Percentiles rank a stretch among this genome's conserved stretches.
Conservation (phyloP, 106 monocot species). For the Platanthera guangdongensis region DNA sequence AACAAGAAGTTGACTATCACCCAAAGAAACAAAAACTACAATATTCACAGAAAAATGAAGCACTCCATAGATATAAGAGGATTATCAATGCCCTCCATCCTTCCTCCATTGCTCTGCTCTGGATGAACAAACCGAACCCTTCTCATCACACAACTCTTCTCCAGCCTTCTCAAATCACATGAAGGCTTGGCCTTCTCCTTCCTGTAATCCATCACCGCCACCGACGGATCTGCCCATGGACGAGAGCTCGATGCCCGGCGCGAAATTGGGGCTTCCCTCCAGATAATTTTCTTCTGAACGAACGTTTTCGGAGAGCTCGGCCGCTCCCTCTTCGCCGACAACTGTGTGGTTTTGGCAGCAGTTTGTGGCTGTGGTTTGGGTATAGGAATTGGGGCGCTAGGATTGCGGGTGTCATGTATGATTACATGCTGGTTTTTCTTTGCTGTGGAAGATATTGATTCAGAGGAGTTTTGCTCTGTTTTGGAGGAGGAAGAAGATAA, state of each 20-base stretch:
- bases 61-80: constrained; percentile 40
- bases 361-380: background rate
- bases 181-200: background rate
- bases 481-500: constrained; percentile 9
- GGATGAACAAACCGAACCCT: background rate
- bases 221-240: background rate
- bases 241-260: background rate
- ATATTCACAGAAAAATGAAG: constrained; percentile 39
- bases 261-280: background rate
- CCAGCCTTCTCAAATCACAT: background rate
- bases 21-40: too few relatives aligned
- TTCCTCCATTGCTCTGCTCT: background rate
- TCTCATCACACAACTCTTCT: background rate
- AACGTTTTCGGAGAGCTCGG: constrained; percentile 16
- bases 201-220: background rate
- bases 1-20: too few relatives aligned
- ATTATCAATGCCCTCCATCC: constrained; percentile 27
- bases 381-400: background rate
- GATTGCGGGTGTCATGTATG: constrained; percentile 17
- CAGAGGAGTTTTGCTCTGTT: background rate
- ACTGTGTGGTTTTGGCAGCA: background rate
- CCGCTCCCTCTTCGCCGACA: constrained; percentile 17
- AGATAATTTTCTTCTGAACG: constrained; percentile 22
- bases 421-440: constrained; percentile 15
- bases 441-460: constrained; percentile 1